Conservation (phyloP, 805 yeast genomes). For the Millerozyma acaciae region DNA sequence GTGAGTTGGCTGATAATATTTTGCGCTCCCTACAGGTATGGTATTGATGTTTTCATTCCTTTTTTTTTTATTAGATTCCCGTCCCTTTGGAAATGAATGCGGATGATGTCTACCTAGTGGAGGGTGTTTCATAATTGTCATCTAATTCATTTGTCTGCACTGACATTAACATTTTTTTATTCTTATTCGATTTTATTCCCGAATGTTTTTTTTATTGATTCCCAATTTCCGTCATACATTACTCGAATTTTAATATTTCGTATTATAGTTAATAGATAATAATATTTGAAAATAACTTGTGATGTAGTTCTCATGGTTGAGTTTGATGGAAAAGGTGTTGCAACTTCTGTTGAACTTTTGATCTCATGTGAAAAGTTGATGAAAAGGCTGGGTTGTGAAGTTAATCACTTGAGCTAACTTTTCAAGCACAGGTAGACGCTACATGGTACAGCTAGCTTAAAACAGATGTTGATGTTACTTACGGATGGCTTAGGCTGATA, state of each 20-base stretch:
- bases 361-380: no score
- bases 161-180: background rate
- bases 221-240: constrained; percentile 18
- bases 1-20: constrained; percentile 27
- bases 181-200: constrained; percentile 11
- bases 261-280: constrained; percentile 28
- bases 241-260: constrained; percentile 23
- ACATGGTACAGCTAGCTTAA: no score
- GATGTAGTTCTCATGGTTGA: background rate
- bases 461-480: no score
- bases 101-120: background rate
- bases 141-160: constrained; percentile 3
- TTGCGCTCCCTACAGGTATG: constrained; percentile 4
- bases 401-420: no score
- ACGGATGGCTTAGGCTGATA: no score
- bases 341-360: background rate
- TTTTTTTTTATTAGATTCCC: constrained; percentile 1
- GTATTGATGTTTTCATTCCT: background rate
- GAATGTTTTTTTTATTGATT: constrained; percentile 12
- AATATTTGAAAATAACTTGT: constrained; percentile 12
- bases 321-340: background rate
- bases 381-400: no score
- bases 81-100: no score
- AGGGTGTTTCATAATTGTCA: background rate
- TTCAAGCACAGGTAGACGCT: no score